Evolutionary conservation across 805 yeast genomes (phyloP), one percentile per base, ranked within the genome.

Genomic region (Clavispora asparagi): DNA sequence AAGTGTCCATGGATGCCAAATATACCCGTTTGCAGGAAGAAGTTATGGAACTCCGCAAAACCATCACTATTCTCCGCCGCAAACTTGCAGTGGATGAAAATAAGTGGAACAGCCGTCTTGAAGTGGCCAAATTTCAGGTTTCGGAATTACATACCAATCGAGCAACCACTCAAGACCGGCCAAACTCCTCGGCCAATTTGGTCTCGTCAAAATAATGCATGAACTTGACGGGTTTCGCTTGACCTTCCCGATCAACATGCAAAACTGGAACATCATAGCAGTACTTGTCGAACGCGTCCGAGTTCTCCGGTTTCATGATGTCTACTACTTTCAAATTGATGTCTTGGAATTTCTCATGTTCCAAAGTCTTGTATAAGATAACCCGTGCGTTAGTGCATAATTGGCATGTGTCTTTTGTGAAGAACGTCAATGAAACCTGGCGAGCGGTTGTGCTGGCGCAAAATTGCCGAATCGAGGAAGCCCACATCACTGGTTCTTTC

Each of bases 191-290:
- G 12, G 73, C 52, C 4, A 85, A 59, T 47, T 81, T 82, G 5
- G 75, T 77, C 39, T 74, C 73, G 45, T 81, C 67, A 46, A 86
- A 74, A 45, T 79, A 73, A 63, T 86, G 92, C 85, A 85, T 84
- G 58, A 82, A 79, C 55, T 80, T 82, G 6, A 76, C 73, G 2
- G 82, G 74, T 40, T 75, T 70, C 30, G 57, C 65, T 43, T 74
- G 76, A 7, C 60, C 62, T 1, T 59, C 66, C 47, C 81, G 68
- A 54, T 82, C 83, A 8, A 86, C 70, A 59, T 86, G 91, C 37
- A 86, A 58, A 0, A 86, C 95, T 0, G 95, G 95, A 6, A 86
- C 84, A 58, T 86, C 95, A 59, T 81, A 85, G 54, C 90, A 80
- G 54, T 85, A 86, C 49, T 74, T 71, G 43, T 84, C 87, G 73